These are phyloP conservation scores for Chondrostereum purpureum DNA, from an alignment of 1,284 basidiomycete genomes.

Conservation along the genomic window DNA sequence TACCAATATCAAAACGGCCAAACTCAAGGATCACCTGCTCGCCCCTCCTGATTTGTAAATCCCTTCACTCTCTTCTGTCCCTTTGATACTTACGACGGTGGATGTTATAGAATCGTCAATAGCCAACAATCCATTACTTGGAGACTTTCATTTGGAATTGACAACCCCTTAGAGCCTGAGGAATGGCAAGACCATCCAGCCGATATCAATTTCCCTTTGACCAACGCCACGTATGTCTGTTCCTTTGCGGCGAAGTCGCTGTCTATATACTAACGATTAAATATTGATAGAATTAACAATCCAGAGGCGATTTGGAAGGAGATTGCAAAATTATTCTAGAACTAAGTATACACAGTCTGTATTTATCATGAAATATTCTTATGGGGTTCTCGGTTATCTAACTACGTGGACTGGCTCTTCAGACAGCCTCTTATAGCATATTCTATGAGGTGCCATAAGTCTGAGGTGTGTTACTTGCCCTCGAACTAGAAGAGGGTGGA, in stretches of 20 bases:
- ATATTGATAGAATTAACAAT: slow-evolving; percentile 14
- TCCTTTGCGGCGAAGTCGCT: not conserved
- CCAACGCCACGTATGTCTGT: slow-evolving; percentile 11
- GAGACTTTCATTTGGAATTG: slow-evolving; percentile 15
- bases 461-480: too few species aligned
- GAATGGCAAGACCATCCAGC: slow-evolving; percentile 23
- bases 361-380: too few species aligned
- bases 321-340: too few species aligned
- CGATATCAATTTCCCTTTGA: slow-evolving; percentile 18
- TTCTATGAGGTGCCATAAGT: too few species aligned
- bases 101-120: slow-evolving; percentile 15
- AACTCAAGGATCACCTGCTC: slow-evolving; percentile 31
- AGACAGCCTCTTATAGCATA: too few species aligned
- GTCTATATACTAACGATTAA: too few species aligned
- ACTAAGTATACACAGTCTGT: too few species aligned
- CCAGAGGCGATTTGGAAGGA: slow-evolving; percentile 15
- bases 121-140: slow-evolving; percentile 18
- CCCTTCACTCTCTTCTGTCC: not conserved
- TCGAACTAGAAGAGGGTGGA: too few species aligned
- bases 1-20: slow-evolving; percentile 49
- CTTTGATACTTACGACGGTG: slow-evolving; percentile 5
- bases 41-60: slow-evolving; percentile 15
- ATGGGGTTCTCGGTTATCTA: too few species aligned
- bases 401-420: too few species aligned
- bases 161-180: slow-evolving; percentile 13